Base-by-base conservation (phyloP, 1,284 basidiomycete genomes). In the Coniferiporia sulphurascens region DNA sequence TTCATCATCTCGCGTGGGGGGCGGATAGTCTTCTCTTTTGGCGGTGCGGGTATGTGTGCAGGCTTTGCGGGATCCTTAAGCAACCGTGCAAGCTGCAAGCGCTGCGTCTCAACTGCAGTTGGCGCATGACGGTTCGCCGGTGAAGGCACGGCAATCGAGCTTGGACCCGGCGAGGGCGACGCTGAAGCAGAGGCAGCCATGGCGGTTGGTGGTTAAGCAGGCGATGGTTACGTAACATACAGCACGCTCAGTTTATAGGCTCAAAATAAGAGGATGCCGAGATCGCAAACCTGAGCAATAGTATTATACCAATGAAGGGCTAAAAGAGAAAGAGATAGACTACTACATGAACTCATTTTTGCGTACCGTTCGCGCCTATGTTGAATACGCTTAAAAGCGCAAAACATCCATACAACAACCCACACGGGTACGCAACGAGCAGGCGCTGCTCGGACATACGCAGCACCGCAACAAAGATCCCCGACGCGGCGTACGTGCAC, bases 1-100 rank as follows among this genome's bases (percentile, higher is more conserved):
- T 97, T 98, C 89, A 99, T 96, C 89, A 96, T 96, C 73, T 98
- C 95, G 53, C 90, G 79, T 5, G 93, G 78, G 0, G 93, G 77
- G 32, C 92, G 78, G 41, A 96, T 79, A 0, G 78, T 80, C 74
- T 92, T 93, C 65, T 94, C 87, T 70, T 87, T 88, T 21, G 84
- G 86, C 6, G 87, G 78, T 15, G 81, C 68, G 1, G 94, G 93
- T 7, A 97, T 76, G 68, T 84, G 81, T 0, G 86, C 89, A 1
- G 86, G 84, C 70, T 93, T 94, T 4, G 82, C 72, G 0, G 95
- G 94, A 66, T 97, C 91, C 68, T 90, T 91, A 64, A 97, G 83
- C 45, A 98, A 82, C 64, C 83, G 88, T 32, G 92, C 90, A 32
- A 98, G 83, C 70, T 95, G 88, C 2, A 75, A 76, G 45, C 86